Evolutionary conservation across 129 eudicot species (phyloP), one percentile per base, ranked within the genome.

Genomic region (Flaveria robusta): DNA sequence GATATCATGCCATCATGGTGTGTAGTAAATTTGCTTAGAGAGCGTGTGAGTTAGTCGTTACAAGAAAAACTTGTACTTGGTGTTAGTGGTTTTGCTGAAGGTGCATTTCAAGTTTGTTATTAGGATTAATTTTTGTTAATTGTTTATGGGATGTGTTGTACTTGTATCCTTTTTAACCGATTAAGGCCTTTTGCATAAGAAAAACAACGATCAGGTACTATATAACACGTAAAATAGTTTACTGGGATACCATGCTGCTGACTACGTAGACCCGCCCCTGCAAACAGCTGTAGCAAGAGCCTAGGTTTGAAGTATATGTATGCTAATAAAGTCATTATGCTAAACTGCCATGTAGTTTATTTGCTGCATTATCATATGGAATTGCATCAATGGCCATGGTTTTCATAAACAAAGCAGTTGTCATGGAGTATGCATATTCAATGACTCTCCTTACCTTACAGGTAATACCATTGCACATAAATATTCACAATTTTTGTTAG

Each of bases 381-480:
- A 77, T 77, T 66, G 83, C 97, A 68, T 94, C 99, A 45, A 94
- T 94, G 99, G 99, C 97, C 54, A 94, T 94, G 99, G 99, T 91
- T 64, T 94, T 91, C 70, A 94, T 94, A 81, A 94, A 91, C 81
- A 91, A 94, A 86, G 99, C 99, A 65, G 86, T 94, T 74, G 62
- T 94, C 15, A 91, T 94, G 96, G 90, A 91, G 80, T 94, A 88
- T 88, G 84, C 93, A 4, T 49, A 89, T 75, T 91, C 99, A 0
- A 89, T 91, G 99, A 91, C 97, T 71, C 99, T 94, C 37, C 99
- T 94, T 15, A 83, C 89, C 11, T 77, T 94, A 37, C 99, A 91
- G 97, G 98, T 94, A 86, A 45, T 45, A 71, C 15, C 12, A 14
- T 41, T 41, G 46, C 47, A 39, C n/a, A 5, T 24, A 14, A 0